phyloP scores from a whole-genome alignment of 2,329 filamentous ascomycete species.

The Pestalotiopsis sp. region DNA sequence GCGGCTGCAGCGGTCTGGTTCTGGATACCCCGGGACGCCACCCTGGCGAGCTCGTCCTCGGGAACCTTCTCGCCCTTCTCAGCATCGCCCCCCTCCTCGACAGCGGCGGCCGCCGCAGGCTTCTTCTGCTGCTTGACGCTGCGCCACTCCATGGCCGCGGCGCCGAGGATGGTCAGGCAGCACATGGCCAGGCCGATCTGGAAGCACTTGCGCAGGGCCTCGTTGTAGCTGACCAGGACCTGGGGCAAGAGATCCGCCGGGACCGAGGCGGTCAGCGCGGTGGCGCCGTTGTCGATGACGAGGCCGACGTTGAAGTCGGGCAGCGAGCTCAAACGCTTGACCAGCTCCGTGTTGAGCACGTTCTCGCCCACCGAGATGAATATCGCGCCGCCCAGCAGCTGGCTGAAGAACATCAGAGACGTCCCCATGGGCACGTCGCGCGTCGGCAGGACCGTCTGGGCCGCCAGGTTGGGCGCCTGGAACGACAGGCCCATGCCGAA shows the following conservation, averaged over 20 bases:
- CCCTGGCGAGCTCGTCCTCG: slow-evolving; percentile 2
- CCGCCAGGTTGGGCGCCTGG: slow-evolving; percentile 48
- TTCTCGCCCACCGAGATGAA: slow-evolving; percentile 49
- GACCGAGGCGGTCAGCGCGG: slow-evolving; percentile 23
- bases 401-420: slow-evolving; percentile 46
- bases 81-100: slow-evolving; percentile 15
- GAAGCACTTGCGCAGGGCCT: slow-evolving; percentile 60
- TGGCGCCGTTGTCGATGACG: slow-evolving; percentile 34
- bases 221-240: slow-evolving; percentile 58
- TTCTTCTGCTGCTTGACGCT: slow-evolving; percentile 39
- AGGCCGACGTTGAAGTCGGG: slow-evolving; percentile 28
- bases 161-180: slow-evolving; percentile 55
- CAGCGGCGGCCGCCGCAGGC: neutral
- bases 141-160: slow-evolving; percentile 62
- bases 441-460: slow-evolving; percentile 45
- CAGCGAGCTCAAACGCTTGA: slow-evolving; percentile 33
- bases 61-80: slow-evolving; percentile 17
- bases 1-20: slow-evolving; percentile 4
- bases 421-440: slow-evolving; percentile 45
- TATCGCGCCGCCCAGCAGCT: slow-evolving; percentile 48
- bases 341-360: slow-evolving; percentile 43
- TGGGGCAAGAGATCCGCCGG: slow-evolving; percentile 23
- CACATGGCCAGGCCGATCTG: slow-evolving; percentile 60
- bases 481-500: slow-evolving; percentile 45
- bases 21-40: neutral